Percentiles rank a stretch among this genome's conserved stretches.
These are phyloP conservation scores for Globisporangium orthogonon DNA, from an alignment of 352 stramenopile species.

Conservation along the genomic window DNA sequence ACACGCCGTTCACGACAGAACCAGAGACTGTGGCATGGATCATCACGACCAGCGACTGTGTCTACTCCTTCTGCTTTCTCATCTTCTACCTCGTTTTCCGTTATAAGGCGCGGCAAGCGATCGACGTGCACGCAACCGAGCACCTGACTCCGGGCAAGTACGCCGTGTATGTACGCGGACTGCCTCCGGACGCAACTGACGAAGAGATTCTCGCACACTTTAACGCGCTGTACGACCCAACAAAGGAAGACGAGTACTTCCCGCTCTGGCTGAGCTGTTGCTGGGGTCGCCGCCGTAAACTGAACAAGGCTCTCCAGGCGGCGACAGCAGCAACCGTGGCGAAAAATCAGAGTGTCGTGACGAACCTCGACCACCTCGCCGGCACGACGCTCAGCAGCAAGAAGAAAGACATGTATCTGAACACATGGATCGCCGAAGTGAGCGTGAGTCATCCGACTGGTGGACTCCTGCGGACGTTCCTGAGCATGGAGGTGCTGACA, in stretches of 20 bases:
- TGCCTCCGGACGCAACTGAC: conserved; percentile 59
- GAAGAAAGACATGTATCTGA: conserved; percentile 59
- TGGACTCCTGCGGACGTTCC: conserved; percentile 60
- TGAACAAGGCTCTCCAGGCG: conserved; percentile 29
- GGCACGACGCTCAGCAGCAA: conserved; percentile 18
- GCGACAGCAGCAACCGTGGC: not conserved
- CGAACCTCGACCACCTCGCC: conserved; percentile 62
- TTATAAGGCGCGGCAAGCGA: conserved; percentile 29
- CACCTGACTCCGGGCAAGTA: conserved; percentile 82
- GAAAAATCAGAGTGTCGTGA: conserved; percentile 37
- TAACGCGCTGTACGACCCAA: conserved; percentile 64
- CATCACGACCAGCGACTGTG: conserved; percentile 49
- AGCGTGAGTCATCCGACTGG: conserved; percentile 72
- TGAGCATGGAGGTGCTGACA: conserved; percentile 66
- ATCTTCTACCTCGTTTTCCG: conserved; percentile 59
- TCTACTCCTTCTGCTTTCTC: conserved; percentile 67
- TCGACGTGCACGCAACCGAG: conserved; percentile 63
- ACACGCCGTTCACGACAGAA: conserved; percentile 60
- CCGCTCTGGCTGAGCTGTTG: conserved; percentile 61
- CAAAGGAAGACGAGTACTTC: conserved; percentile 50
- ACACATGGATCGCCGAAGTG: conserved; percentile 85
- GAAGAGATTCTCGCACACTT: conserved; percentile 74
- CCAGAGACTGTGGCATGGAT: conserved; percentile 65
- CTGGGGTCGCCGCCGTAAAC: conserved; percentile 42
- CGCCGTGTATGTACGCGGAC: conserved; percentile 61